phyloP scores from a whole-genome alignment of 192 early-diverging fungal genomes.

The Kickxella alabastrina region DNA sequence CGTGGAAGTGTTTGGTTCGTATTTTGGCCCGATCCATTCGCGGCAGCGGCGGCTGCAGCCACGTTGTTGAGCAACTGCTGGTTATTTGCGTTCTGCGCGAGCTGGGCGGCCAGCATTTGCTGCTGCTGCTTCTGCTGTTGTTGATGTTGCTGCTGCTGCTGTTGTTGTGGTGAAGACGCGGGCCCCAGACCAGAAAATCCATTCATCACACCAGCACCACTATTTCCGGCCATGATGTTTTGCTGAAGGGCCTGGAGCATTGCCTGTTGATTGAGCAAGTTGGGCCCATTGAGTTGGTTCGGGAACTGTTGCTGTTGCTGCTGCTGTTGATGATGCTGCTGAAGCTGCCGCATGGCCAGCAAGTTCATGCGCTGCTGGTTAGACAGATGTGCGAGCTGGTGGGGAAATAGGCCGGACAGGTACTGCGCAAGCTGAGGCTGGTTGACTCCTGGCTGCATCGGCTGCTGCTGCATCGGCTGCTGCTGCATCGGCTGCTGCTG shows the following conservation, averaged over 20 bases:
- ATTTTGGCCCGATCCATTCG: not conserved
- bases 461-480: slow-evolving; percentile 1
- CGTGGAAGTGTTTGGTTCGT: slow-evolving; percentile 9
- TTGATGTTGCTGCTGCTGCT: not conserved
- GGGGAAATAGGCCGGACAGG: slow-evolving; percentile 38
- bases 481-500: slow-evolving; percentile 4
- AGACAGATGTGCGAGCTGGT: slow-evolving; percentile 43
- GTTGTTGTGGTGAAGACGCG: not conserved
- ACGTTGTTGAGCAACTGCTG: slow-evolving; percentile 28
- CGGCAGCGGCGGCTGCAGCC: slow-evolving; percentile 1
- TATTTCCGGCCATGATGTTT: slow-evolving; percentile 11
- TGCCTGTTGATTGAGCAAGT: slow-evolving; percentile 16
- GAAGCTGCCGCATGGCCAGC: slow-evolving; percentile 42
- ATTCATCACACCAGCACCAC: slow-evolving; percentile 8
- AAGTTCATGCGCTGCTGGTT: slow-evolving; percentile 42
- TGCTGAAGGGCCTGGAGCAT: slow-evolving; percentile 25
- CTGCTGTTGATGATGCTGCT: slow-evolving; percentile 39
- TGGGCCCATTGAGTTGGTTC: slow-evolving; percentile 9
- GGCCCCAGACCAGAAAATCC: slow-evolving; percentile 7
- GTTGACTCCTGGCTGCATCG: slow-evolving; percentile 14
- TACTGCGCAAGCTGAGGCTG: slow-evolving; percentile 47
- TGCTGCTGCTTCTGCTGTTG: too few species aligned
- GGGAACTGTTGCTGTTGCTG: slow-evolving; percentile 17
- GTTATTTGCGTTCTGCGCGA: slow-evolving; percentile 34
- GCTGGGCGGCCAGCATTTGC: slow-evolving; percentile 29